Percentiles rank a stretch among this genome's conserved stretches.
phyloP scores from a whole-genome alignment of 2,329 filamentous ascomycete genomes.

The Claviceps capensis region DNA sequence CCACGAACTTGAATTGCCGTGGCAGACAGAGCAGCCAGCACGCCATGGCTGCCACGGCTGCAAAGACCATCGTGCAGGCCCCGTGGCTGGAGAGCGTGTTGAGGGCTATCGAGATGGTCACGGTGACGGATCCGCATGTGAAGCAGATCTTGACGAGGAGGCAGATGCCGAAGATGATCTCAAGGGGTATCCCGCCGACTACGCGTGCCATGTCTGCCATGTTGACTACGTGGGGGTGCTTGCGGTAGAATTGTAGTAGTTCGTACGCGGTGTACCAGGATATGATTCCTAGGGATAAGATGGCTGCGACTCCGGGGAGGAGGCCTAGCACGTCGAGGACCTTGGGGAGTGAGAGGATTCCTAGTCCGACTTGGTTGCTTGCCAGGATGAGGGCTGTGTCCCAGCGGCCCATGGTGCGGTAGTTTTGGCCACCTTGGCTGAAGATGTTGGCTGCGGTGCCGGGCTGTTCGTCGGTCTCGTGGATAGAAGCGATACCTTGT shows the following conservation, averaged over 20 bases:
- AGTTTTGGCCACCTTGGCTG: slow-evolving; percentile 18
- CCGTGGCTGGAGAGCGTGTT: slow-evolving; percentile 51
- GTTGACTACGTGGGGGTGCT: slow-evolving; percentile 54
- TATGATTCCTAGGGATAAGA: slow-evolving; percentile 48
- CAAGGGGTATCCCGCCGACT: slow-evolving; percentile 22
- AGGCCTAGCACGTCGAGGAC: slow-evolving; percentile 55
- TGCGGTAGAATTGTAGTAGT: slow-evolving; percentile 52
- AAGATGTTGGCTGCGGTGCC: slow-evolving; percentile 14
- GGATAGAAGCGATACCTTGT: not conserved
- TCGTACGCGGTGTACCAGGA: slow-evolving; percentile 44
- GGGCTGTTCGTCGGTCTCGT: not conserved
- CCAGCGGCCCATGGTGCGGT: slow-evolving; percentile 21
- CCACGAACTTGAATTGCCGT: slow-evolving; percentile 51
- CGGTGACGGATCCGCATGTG: slow-evolving; percentile 52
- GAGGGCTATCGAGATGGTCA: slow-evolving; percentile 53
- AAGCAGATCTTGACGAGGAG: slow-evolving; percentile 61
- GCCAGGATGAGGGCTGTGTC: slow-evolving; percentile 20
- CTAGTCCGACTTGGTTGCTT: slow-evolving; percentile 22
- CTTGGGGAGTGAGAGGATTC: slow-evolving; percentile 55
- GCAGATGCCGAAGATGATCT: slow-evolving; percentile 33
- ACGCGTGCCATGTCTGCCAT: slow-evolving; percentile 55
- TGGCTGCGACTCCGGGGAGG: slow-evolving; percentile 54
- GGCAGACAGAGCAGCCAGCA: slow-evolving; percentile 48
- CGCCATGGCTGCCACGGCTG: slow-evolving; percentile 22
- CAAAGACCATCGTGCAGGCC: slow-evolving; percentile 53